A percentile compares a stretch with the other conserved stretches of the same genome.
phyloP scores from a whole-genome alignment of 2,329 filamentous ascomycete species.

The Apiospora sp. region DNA sequence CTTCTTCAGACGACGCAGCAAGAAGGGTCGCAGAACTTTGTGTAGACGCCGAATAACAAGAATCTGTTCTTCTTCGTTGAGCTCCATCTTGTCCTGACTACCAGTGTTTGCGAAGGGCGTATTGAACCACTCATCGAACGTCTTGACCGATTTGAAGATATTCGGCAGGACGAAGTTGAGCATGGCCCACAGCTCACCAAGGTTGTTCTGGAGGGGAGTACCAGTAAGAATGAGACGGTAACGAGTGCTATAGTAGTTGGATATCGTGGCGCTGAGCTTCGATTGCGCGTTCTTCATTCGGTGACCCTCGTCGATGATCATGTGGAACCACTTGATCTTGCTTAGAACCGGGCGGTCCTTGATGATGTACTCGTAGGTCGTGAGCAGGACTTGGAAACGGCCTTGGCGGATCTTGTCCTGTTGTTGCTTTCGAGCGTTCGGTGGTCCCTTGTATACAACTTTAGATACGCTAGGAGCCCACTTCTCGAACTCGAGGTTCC shows the following conservation, averaged over 20 bases:
- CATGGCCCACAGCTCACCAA: conserved; percentile 95
- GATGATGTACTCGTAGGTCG: conserved; percentile 99
- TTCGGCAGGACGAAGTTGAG: conserved; percentile 98
- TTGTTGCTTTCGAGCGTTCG: conserved; percentile 84
- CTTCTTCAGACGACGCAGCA: conserved; percentile 98
- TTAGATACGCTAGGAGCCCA: conserved; percentile 90
- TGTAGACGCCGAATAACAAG: conserved; percentile 97
- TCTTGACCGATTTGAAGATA: conserved; percentile 99
- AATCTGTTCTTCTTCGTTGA: conserved; percentile 99
- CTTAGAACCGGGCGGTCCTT: conserved; percentile 94
- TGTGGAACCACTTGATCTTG: conserved; percentile 99
- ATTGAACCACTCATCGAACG: conserved; percentile 99
- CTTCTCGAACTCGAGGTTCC: conserved; percentile 98
- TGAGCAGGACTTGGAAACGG: conserved; percentile 94
- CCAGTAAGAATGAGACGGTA: conserved; percentile 97
- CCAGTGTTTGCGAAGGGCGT: conserved; percentile 98
- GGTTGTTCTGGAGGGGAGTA: conserved; percentile 96
- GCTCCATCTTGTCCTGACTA: conserved; percentile 97
- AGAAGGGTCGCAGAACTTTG: conserved; percentile 96
- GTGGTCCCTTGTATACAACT: conserved; percentile 97
- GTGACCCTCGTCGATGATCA: conserved; percentile 99
- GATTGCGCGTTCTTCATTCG: conserved; percentile 99
- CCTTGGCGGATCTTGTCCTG: conserved; percentile 95
- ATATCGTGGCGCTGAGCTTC: conserved; percentile 93
- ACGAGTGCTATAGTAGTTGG: conserved; percentile 91